phyloP scores from a whole-genome alignment of 148 eudicot genomes.

The Persicaria maculosa region DNA sequence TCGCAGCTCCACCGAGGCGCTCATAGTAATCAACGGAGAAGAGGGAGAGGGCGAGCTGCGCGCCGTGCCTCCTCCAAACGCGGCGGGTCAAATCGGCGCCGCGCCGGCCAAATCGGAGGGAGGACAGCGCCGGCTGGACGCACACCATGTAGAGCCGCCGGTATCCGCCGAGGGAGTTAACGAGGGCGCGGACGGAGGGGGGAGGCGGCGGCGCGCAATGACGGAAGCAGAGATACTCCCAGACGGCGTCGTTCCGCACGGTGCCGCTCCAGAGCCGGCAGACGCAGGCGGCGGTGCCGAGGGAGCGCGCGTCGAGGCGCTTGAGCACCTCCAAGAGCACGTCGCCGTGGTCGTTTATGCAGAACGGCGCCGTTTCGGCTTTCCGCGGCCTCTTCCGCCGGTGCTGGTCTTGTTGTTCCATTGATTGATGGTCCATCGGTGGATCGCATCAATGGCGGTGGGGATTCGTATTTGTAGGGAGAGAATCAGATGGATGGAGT shows the following conservation, averaged over 20 bases:
- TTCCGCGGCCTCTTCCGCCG: not conserved
- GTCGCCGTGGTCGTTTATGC: slow-evolving; percentile 65
- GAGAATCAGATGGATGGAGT: not conserved
- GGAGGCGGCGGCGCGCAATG: slow-evolving; percentile 45
- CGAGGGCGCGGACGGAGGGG: slow-evolving; percentile 31
- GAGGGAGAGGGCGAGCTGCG: slow-evolving; percentile 67
- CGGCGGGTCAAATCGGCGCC: slow-evolving; percentile 23
- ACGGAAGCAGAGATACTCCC: slow-evolving; percentile 87
- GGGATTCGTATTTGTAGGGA: slow-evolving; percentile 25
- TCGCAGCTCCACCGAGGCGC: slow-evolving; percentile 24
- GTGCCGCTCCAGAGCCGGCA: slow-evolving; percentile 60
- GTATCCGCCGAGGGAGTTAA: slow-evolving; percentile 74
- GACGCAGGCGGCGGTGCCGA: slow-evolving; percentile 62
- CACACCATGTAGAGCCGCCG: slow-evolving; percentile 60
- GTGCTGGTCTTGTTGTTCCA: not conserved
- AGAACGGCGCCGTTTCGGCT: slow-evolving; percentile 17
- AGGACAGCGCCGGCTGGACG: slow-evolving; percentile 38
- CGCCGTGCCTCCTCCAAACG: slow-evolving; percentile 52
- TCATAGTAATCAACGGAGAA: slow-evolving; percentile 90
- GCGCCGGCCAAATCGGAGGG: slow-evolving; percentile 13
- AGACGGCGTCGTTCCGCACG: slow-evolving; percentile 45
- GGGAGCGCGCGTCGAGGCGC: slow-evolving; percentile 51
- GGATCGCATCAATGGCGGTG: not conserved
- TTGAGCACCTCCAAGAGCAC: slow-evolving; percentile 55
- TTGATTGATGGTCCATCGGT: not conserved